Conservation (phyloP, 1,139 yeast genomes). For the Scheffersomyces illinoinensis region DNA sequence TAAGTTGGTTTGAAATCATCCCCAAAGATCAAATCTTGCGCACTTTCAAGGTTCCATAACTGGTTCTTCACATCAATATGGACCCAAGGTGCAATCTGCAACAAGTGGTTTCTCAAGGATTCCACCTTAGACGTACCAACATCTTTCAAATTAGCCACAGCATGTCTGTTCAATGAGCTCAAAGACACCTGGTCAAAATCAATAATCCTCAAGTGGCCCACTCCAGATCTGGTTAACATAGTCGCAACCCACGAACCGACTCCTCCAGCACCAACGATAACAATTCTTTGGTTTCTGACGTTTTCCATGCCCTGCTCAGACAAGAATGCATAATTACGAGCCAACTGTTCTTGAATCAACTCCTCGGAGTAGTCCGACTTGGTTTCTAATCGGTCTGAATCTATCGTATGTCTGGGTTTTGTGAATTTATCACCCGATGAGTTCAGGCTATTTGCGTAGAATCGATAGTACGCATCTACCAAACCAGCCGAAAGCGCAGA, state of each 20-base stretch:
- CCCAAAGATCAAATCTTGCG: conserved; percentile 58
- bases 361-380: conserved; percentile 57
- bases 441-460: neutral
- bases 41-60: conserved; percentile 69
- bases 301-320: conserved; percentile 82
- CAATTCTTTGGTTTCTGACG: conserved; percentile 71
- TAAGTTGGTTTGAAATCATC: conserved; percentile 63
- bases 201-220: conserved; percentile 71
- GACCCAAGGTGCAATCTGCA: conserved; percentile 87
- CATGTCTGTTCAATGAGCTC: conserved; percentile 89
- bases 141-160: conserved; percentile 84
- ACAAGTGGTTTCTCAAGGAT: conserved; percentile 65
- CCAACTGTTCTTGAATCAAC: conserved; percentile 84
- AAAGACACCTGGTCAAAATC: conserved; percentile 96
- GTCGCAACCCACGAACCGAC: conserved; percentile 97
- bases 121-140: conserved; percentile 91
- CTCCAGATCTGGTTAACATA: conserved; percentile 89
- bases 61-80: conserved; percentile 74
- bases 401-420: neutral
- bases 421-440: neutral
- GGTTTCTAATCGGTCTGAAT: neutral
- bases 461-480: conserved; percentile 42
- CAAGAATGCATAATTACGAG: conserved; percentile 88
- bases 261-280: conserved; percentile 98
- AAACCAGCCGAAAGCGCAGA: conserved; percentile 41